Conservation (phyloP, 2,329 filamentous ascomycete genomes). For the Monosporascus sp. region DNA sequence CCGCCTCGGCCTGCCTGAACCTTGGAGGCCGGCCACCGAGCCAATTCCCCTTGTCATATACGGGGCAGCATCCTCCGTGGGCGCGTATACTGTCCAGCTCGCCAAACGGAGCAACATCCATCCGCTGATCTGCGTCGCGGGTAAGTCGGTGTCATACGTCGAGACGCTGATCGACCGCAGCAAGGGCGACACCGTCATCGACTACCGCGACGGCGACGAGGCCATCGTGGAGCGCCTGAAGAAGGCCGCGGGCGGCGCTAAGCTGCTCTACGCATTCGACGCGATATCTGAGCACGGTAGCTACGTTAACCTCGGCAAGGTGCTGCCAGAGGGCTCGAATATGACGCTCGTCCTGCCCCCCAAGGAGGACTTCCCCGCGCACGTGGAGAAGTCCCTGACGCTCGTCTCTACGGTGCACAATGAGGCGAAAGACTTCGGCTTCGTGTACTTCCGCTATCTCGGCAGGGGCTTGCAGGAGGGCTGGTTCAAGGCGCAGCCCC, state of each 20-base stretch:
- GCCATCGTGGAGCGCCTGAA: constrained; percentile 39
- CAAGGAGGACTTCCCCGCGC: constrained; percentile 24
- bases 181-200: constrained; percentile 53
- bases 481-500: constrained; percentile 35
- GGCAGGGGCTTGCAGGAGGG: constrained; percentile 30
- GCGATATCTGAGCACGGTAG: constrained; percentile 50
- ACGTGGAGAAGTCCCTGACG: constrained; percentile 13
- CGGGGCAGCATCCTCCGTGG: constrained; percentile 51
- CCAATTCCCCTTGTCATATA: constrained; percentile 42
- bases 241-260: constrained; percentile 32
- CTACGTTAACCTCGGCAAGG: constrained; percentile 37
- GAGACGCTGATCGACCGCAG: constrained; percentile 44
- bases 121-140: constrained; percentile 56
- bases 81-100: constrained; percentile 53
- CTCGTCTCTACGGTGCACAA: constrained; percentile 17
- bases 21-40: constrained; percentile 36
- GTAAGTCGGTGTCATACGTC: constrained; percentile 45
- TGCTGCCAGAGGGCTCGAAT: constrained; percentile 33
- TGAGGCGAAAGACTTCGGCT: constrained; percentile 21
- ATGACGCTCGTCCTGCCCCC: constrained; percentile 34
- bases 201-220: constrained; percentile 55
- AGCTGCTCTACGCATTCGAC: constrained; percentile 50
- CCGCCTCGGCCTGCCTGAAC: constrained; percentile 40
- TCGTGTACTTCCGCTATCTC: constrained; percentile 32
- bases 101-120: constrained; percentile 51